Evolutionary conservation across 208 protist genomes (phyloP), one percentile per base, ranked within the genome.

Genomic region (Trypanosoma avium): DNA sequence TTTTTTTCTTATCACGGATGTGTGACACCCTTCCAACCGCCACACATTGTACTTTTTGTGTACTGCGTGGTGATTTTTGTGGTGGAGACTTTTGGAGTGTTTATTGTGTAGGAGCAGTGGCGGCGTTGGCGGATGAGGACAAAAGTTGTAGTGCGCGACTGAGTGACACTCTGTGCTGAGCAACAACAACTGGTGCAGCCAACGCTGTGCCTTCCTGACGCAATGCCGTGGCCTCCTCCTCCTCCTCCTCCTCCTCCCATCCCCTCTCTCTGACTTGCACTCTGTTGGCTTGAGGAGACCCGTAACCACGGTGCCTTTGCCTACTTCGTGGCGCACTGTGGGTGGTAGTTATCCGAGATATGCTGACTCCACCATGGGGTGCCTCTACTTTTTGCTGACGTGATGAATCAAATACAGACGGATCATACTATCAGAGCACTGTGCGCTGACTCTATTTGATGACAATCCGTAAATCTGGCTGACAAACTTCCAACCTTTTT

Each of bases 401-500:
- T 65, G 60, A 65, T 57, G 60, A 65, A 22, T 38, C 48, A 47
- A 52, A 36, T 26, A 57, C 1, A 65, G 21, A 47, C 60, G 60
- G 60, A 65, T 56, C 60, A 9, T 4, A 56, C 35, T 27, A 55
- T 65, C 60, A 65, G 60, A 65, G 60, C 60, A 65, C 60, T 65
- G 60, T 65, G 60, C 60, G 48, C 60, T 65, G 60, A 65, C 29
- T 32, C 17, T 13, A 45, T n/a, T 29, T 32, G 60, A 65, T 65
- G 60, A 67, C 50, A 67, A 67, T 67, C 61, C 61, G 61, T 67
- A 50, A 17, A 59, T 22, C 7, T 30, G 40, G 38, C 61, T 67
- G 61, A 64, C 1, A 33, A 21, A 17, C 57, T 24, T 29, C 8
- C 30, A 19, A 9, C 24, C 29, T 24, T 36, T 10, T 17, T 5